Evolutionary conservation across 352 stramenopile genomes (phyloP).

Genomic region (Globisporangium nagaii): DNA sequence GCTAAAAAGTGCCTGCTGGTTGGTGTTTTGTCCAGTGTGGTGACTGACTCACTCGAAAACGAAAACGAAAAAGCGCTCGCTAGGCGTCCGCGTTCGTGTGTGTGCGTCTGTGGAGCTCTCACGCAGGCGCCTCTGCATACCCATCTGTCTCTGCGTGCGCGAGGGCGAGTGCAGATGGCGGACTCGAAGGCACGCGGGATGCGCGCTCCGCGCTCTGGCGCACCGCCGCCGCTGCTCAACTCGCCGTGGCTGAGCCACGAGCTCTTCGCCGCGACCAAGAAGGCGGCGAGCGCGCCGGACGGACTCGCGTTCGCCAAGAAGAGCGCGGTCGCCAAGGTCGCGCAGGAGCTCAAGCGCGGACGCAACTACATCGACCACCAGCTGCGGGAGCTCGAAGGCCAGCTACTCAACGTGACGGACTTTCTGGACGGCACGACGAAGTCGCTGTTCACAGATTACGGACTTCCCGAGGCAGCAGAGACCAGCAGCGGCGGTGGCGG

Average conservation of each 20-base stretch:
- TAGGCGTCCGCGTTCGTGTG: background rate
- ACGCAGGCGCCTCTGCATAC: too few relatives aligned
- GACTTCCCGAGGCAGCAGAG: slow-evolving; percentile 5
- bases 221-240: slow-evolving; percentile 21
- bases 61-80: too few relatives aligned
- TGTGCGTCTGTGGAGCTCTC: background rate
- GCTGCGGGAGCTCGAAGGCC: slow-evolving; percentile 49
- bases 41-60: too few relatives aligned
- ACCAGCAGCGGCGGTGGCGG: background rate
- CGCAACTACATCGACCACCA: slow-evolving; percentile 49
- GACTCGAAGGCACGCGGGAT: background rate
- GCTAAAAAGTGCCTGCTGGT: too few relatives aligned
- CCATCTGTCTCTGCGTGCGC: background rate
- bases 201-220: background rate
- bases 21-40: too few relatives aligned
- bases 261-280: slow-evolving; percentile 53
- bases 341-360: slow-evolving; percentile 65
- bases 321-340: slow-evolving; percentile 37
- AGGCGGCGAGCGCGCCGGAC: slow-evolving; percentile 36
- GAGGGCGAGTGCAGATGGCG: background rate
- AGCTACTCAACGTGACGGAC: slow-evolving; percentile 54
- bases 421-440: slow-evolving; percentile 42
- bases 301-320: slow-evolving; percentile 48
- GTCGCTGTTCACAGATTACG: slow-evolving; percentile 34
- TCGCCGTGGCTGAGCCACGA: slow-evolving; percentile 68